Evolutionary conservation across 176 grass and related monocot genomes (phyloP).

Genomic region (Oropetium thomaeum): DNA sequence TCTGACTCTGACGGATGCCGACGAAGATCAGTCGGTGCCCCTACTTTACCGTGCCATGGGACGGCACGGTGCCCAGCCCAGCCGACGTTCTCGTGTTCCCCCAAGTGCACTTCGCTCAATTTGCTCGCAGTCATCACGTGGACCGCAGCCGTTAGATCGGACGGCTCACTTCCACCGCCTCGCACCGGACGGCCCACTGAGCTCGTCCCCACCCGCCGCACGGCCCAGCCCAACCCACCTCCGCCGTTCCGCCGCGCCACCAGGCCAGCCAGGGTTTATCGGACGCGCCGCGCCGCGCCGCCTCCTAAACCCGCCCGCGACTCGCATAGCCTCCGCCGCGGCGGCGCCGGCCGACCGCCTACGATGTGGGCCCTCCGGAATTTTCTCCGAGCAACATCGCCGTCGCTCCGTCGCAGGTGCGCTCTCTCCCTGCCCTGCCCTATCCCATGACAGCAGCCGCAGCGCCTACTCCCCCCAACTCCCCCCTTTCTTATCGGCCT

Average conservation of each 20-base stretch:
- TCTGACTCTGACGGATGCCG: too few species aligned
- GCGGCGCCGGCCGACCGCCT: neutral
- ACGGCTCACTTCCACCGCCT: neutral
- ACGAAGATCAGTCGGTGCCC: too few species aligned
- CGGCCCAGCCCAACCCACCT: neutral
- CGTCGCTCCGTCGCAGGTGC: slow-evolving; percentile 34
- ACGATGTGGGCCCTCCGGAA: slow-evolving; percentile 37
- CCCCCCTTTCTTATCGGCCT: neutral
- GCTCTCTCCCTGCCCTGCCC: neutral
- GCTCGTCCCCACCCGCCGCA: neutral
- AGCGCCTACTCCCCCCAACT: neutral
- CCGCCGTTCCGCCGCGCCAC: neutral
- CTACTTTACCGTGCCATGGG: too few species aligned
- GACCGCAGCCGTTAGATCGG: neutral
- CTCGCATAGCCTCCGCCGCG: slow-evolving; percentile 2
- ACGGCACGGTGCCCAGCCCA: too few species aligned
- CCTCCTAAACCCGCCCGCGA: slow-evolving; percentile 44
- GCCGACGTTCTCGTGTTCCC: too few species aligned
- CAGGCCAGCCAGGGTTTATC: slow-evolving; percentile 36
- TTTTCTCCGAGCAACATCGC: slow-evolving; percentile 20
- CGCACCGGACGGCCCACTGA: slow-evolving; percentile 15
- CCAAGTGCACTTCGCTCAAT: neutral
- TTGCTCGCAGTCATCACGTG: neutral
- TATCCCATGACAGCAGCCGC: neutral
- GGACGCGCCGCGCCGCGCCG: slow-evolving; percentile 25